These are phyloP conservation scores for Lactifluus echinatus DNA, from an alignment of 768 basidiomycete genomes.

Conservation along the genomic window DNA sequence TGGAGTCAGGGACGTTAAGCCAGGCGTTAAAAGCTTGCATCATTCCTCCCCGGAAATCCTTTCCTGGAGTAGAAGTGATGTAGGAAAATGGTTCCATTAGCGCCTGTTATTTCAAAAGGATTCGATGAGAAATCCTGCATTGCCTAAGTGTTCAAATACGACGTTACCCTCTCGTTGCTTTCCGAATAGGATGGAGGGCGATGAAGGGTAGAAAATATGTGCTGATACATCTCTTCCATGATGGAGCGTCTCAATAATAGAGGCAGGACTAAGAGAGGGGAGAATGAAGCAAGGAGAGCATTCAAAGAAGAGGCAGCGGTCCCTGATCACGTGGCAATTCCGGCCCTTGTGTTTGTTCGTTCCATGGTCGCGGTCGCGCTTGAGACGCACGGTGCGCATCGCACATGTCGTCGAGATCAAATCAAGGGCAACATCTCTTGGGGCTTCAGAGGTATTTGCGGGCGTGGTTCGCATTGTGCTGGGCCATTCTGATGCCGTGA, in stretches of 20 bases:
- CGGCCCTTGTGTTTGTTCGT: too few relatives aligned
- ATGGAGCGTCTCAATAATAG: background rate
- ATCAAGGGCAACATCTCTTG: conserved; percentile 63
- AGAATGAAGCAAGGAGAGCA: background rate
- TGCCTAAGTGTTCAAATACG: background rate
- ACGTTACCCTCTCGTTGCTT: conserved; percentile 7
- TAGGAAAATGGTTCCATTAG: conserved; percentile 87
- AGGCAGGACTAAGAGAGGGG: background rate
- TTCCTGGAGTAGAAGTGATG: conserved; percentile 76
- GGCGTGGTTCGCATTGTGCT: conserved; percentile 59
- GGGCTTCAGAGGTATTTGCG: conserved; percentile 56
- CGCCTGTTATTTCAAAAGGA: conserved; percentile 25
- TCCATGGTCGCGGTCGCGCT: too few relatives aligned
- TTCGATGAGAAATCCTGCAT: background rate
- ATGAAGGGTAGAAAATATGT: conserved; percentile 11
- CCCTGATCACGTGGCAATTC: too few relatives aligned
- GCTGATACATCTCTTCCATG: conserved; percentile 18
- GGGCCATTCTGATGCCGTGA: conserved; percentile 46
- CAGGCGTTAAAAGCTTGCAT: conserved; percentile 92
- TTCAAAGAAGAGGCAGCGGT: too few relatives aligned
- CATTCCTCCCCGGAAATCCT: conserved; percentile 81
- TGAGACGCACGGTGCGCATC: conserved; percentile 51
- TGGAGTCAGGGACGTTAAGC: conserved; percentile 71
- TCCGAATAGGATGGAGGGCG: conserved; percentile 1
- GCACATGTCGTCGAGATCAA: conserved; percentile 50